A percentile compares a stretch with the other conserved stretches of the same genome.
Evolutionary conservation across 2,329 filamentous ascomycete genomes (phyloP).

Genomic region (Pyricularia sp.): DNA sequence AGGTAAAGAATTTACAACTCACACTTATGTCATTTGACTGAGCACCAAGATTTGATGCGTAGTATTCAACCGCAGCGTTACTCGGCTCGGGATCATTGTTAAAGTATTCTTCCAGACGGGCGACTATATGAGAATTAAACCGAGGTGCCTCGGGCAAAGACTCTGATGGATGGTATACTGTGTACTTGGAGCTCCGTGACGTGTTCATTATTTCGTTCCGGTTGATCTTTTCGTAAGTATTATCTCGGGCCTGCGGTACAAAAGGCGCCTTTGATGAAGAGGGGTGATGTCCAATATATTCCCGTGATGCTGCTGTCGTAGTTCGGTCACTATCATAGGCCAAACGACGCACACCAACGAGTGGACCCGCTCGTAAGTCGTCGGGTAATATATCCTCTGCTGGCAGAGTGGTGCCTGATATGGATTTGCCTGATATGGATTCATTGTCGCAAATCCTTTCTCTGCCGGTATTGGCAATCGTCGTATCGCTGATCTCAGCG

Average conservation of each 20-base stretch:
- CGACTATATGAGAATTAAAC: conserved; percentile 39
- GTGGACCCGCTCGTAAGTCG: not conserved
- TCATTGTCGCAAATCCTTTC: too few relatives aligned
- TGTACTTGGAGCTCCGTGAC: conserved; percentile 29
- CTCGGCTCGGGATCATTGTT: conserved; percentile 36
- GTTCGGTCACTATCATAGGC: not conserved
- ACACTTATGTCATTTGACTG: conserved; percentile 41
- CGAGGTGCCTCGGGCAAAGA: conserved; percentile 31
- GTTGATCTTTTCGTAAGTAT: conserved; percentile 2
- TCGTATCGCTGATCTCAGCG: not conserved
- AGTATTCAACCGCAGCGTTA: conserved; percentile 39
- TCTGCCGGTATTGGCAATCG: conserved; percentile 6
- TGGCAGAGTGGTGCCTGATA: conserved; percentile 17
- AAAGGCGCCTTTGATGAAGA: not conserved
- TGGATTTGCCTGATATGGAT: too few relatives aligned
- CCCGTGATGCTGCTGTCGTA: not conserved
- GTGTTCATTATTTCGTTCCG: conserved; percentile 35
- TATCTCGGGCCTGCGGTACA: not conserved
- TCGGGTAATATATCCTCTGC: not conserved
- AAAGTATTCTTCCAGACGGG: conserved; percentile 44
- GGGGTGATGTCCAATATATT: not conserved
- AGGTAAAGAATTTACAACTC: conserved; percentile 11
- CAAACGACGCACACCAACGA: not conserved
- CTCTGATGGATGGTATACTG: conserved; percentile 23
- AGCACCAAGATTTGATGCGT: conserved; percentile 44